These are phyloP conservation scores for Xylariaceae sp. DNA, from an alignment of 2,329 filamentous ascomycete species.

Conservation along the genomic window DNA sequence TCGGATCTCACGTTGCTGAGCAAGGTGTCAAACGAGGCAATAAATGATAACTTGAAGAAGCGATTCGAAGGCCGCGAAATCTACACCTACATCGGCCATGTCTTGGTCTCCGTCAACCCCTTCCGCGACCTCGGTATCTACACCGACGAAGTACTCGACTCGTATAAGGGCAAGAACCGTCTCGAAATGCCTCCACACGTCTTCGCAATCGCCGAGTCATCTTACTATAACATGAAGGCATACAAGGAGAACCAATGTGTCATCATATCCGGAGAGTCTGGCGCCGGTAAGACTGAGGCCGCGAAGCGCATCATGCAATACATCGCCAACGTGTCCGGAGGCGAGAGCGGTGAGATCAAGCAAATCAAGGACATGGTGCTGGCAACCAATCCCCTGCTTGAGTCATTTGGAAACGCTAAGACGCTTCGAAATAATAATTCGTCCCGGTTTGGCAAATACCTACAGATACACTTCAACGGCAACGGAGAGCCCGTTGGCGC, in stretches of 20 bases:
- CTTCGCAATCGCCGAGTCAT: conserved; percentile 93
- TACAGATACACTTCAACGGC: conserved; percentile 94
- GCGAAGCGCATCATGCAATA: conserved; percentile 99
- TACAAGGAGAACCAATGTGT: conserved; percentile 99
- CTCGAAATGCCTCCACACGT: conserved; percentile 95
- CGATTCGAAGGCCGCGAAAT: conserved; percentile 97
- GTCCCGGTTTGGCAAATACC: conserved; percentile 96
- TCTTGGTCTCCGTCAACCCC: conserved; percentile 97
- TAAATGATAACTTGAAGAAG: conserved; percentile 99
- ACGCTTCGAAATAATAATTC: conserved; percentile 99
- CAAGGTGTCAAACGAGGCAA: conserved; percentile 98
- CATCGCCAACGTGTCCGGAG: conserved; percentile 94
- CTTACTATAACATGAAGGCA: conserved; percentile 99
- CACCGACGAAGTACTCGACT: conserved; percentile 90
- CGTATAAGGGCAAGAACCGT: conserved; percentile 96
- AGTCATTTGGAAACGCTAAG: conserved; percentile 98
- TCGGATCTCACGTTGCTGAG: conserved; percentile 97
- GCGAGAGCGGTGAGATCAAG: conserved; percentile 84
- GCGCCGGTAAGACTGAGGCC: conserved; percentile 97
- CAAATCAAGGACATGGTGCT: conserved; percentile 99
- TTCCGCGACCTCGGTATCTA: conserved; percentile 98
- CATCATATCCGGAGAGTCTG: conserved; percentile 98
- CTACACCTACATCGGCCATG: conserved; percentile 99
- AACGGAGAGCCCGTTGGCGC: conserved; percentile 93
- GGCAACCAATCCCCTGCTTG: conserved; percentile 94